Evolutionary conservation across 1,139 yeast genomes (phyloP), one percentile per base, ranked within the genome.

Genomic region (Taphrina wiesneri): DNA sequence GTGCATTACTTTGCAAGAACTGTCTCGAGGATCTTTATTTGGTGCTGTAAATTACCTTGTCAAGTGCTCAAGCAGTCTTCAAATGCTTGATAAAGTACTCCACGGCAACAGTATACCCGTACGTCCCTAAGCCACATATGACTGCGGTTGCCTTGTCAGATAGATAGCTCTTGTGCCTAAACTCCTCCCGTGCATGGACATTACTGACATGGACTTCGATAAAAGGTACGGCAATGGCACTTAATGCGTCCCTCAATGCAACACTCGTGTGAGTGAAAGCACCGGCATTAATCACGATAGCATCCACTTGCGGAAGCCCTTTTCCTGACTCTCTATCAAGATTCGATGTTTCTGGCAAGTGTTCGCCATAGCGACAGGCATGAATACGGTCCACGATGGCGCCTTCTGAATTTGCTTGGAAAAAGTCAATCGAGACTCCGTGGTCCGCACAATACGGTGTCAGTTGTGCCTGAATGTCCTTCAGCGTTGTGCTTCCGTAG

Each of bases 121-220:
- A 45, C 49, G 28, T 23, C 28, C 49, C 49, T 13, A 45, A 13
- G 15, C 49, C 49, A 45, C 49, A 45, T 7, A 45, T 45, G 49
- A 45, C 49, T 11, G 49, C 49, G n/a, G 49, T 45, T 1, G 49
- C 49, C 49, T 45, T 45, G 49, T 45, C 49, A 2, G 28, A 1
- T 3, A 45, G 49, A 21, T 2, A 45, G 21, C 49, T 45, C 49
- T 45, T 45, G 49, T 45, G 49, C 21, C 49, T 26, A 23, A 45
- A 45, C 28, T 21, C 25, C n/a, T 45, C 49, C 13, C 49, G 49
- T 13, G 49, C 49, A 45, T 45, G 49, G 28, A 45, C 49, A 45
- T 45, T 45, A 21, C 49, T 45, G 28, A 45, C 49, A n/a, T 45
- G 49, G 15, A 45, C 49, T n/a, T 45, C 49, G 49, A 45, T 45